Evolutionary conservation across 345 rosid genomes (phyloP), one percentile per base, ranked within the genome.

Genomic region (Eucalyptus shirleyi): DNA sequence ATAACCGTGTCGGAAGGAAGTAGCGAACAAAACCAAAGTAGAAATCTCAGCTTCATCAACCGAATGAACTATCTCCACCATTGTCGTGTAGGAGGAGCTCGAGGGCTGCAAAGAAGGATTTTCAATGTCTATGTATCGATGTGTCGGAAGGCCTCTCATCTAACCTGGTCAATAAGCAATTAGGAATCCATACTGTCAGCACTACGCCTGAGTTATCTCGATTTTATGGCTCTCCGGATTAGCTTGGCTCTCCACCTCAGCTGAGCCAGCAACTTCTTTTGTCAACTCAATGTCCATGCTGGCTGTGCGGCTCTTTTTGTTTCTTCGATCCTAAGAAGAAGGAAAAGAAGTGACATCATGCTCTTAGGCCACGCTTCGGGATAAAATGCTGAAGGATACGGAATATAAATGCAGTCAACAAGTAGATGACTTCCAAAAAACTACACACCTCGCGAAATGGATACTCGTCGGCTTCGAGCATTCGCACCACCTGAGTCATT

Each of bases 391-490:
- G 26, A 34, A 72, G 82, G 37, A 34, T 34, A 72, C 26, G 83
- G 47, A 77, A 40, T 40, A 40, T 51, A 67, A 44, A 67, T 72
- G 89, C 86, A 44, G 44, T 60, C 32, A 14, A 83, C 5, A 51
- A 87, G 44, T 56, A 82, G 51, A 11, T 11, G 47, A 12, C 45
- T 77, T 21, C 47, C 30, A 30, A 59, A 42, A 53, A 12, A 85
- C 40, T 18, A 34, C 50, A 89, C 51, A 97, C 99, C 99, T 96
- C 98, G 30, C 95, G 97, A 90, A 93, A 94, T 53, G 99, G 98
- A 91, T 94, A 92, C 44, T 96, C 98, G 55, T 97, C 98, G 44
- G 96, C 94, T 92, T 98, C 99, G 87, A 98, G 98, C 99, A 98
- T 97, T 24, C 91, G 94, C 14, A 94, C 98, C 77, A 97, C 96